Evolutionary conservation across 2,329 filamentous ascomycete genomes (phyloP), one percentile per base, ranked within the genome.

Genomic region (Alternaria incomplexa): DNA sequence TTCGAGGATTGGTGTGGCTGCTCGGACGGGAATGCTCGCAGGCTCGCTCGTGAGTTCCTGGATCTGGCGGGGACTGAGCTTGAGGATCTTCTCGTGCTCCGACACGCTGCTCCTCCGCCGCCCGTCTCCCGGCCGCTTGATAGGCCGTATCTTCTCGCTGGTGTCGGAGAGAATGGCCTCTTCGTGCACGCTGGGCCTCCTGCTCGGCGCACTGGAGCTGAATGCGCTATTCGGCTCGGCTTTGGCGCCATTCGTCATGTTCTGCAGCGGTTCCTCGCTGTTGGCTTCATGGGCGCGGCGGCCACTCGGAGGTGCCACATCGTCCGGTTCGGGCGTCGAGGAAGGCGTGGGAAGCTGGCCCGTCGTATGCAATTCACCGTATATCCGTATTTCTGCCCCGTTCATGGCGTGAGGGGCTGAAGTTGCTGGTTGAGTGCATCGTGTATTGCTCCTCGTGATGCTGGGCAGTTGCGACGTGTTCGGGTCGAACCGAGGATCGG

Each of bases 31-130:
- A n/a, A 88, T 80, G 45, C 85, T 87, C 15, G 85, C 81, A 9
- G 85, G 84, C 12, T 86, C 85, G 15, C 82, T 80, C 6, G 85
- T 86, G 45, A 88, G 81, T 47, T 86, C 85, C 45, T 86, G 82
- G 3, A 88, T 84, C 73, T 87, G 83, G 44, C 81, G 82, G 3
- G 84, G 83, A 4, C 86, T 87, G 28, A 88, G 77, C 68, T 86
- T 88, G 61, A 85, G 74, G 4, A 84, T 73, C 64, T 79, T 82
- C 6, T 83, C 75, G 32, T 79, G 75, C 36, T 77, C 77, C 4
- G 75, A 76, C 30, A 77, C 73, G 64, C 76, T 79, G 69, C 77
- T 80, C 67, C 57, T 77, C 60, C 77, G 67, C 61, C 74, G 65
- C 4, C 59, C 70, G 65, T 79, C 77, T n/a, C 77, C 77, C 20